These are phyloP conservation scores for Lonicera japonica DNA, from an alignment of 129 eudicot species.

Conservation along the genomic window DNA sequence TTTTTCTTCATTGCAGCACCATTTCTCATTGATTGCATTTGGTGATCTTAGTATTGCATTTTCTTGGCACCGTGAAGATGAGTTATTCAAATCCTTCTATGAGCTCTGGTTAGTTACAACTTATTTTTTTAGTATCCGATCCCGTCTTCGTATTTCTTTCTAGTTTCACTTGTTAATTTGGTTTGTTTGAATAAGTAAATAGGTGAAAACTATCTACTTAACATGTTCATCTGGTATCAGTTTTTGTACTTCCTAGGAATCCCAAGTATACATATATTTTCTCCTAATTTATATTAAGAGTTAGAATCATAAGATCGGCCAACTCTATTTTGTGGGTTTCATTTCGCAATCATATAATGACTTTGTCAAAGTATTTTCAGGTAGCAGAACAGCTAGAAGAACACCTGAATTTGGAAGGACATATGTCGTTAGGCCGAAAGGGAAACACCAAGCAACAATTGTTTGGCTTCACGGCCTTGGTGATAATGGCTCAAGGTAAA, in stretches of 20 bases:
- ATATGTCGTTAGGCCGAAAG: slow-evolving; percentile 91
- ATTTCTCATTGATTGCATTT: slow-evolving; percentile 12
- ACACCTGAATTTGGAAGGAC: slow-evolving; percentile 83
- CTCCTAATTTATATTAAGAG: not conserved
- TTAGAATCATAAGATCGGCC: too few species aligned
- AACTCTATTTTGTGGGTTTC: not conserved
- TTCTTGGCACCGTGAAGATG: slow-evolving; percentile 37
- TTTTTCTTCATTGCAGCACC: slow-evolving; percentile 43
- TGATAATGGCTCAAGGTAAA: slow-evolving; percentile 89
- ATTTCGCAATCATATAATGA: slow-evolving; percentile 7
- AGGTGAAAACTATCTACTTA: too few species aligned
- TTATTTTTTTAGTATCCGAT: too few species aligned
- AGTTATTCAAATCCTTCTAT: slow-evolving; percentile 66
- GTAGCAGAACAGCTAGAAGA: slow-evolving; percentile 68
- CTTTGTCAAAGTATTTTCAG: slow-evolving; percentile 27
- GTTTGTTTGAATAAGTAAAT: not conserved
- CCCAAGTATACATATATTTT: too few species aligned
- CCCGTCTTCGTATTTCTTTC: not conserved
- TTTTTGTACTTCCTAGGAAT: too few species aligned
- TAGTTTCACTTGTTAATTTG: not conserved
- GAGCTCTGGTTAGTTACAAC: slow-evolving; percentile 75
- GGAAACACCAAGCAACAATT: slow-evolving; percentile 89
- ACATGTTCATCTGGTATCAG: too few species aligned
- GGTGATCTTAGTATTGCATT: slow-evolving; percentile 10
- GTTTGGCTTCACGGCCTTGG: slow-evolving; percentile 99